Evolutionary conservation across 129 eudicot genomes (phyloP), one percentile per base, ranked within the genome.

Genomic region (Ambrosia artemisiifolia): DNA sequence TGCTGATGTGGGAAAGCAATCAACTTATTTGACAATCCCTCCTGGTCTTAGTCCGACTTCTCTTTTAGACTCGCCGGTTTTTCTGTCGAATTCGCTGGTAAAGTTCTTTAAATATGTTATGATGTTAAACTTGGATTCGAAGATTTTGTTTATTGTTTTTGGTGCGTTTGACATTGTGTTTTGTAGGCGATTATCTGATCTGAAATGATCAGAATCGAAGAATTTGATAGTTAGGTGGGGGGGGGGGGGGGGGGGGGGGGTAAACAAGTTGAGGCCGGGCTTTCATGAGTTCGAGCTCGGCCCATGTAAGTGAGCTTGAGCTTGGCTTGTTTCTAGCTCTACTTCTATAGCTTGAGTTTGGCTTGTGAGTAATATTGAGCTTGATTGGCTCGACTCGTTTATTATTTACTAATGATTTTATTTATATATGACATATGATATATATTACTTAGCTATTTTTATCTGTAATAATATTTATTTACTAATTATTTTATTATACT

Each of bases 41-140:
- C 82, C 88, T 43, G 95, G 88, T 44, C 87, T 85, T 34, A 85
- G 91, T 48, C 95, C 95, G 56, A 81, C 88, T 20, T 69, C 80
- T 46, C 83, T 88, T 74, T 80, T 88, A 11, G 91, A 88, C 53
- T 85, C 95, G 34, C 95, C 95, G n/a, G 87, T 88, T 83, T 88
- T 85, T 71, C 83, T 88, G 73, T 74, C 88, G 1, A 88, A 88
- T 79, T 83, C 91, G 10, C 73, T 79, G 91, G 95, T 88, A 78
- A 77, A 62, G 5, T 64, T 61, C 19, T 5, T 28, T 46, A 5
- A 20, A 67, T 12, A 35, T 77, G 55, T 11, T 34, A 18, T 6
- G 24, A 16, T 38, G 49, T 73, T 30, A 2, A 32, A 24, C n/a
- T 18, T 9, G 0, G 20, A 32, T 18, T 73, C 6, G 0, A 51